These are phyloP conservation scores for Pulicaria dysenterica DNA, from an alignment of 129 eudicot genomes.

Conservation along the genomic window DNA sequence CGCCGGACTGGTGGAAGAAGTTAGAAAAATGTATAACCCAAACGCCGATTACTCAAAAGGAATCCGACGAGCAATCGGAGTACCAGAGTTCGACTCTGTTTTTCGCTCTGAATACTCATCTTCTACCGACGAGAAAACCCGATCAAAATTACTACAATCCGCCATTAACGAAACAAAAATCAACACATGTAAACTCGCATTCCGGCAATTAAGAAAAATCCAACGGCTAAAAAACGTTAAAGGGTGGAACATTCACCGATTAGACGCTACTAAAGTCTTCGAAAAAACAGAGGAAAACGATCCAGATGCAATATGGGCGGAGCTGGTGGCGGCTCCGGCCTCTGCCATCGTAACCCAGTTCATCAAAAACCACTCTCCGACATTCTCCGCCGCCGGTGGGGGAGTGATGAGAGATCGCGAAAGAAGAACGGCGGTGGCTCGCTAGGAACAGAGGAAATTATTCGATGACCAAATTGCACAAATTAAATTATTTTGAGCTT, in stretches of 20 bases:
- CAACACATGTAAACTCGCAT: constrained; percentile 62
- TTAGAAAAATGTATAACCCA: constrained; percentile 44
- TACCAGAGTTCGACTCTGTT: constrained; percentile 66
- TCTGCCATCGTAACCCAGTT: constrained; percentile 40
- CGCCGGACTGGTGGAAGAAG: constrained; percentile 71
- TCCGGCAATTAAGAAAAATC: constrained; percentile 62
- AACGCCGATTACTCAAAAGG: constrained; percentile 67
- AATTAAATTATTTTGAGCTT: constrained; percentile 11
- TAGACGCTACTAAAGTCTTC: constrained; percentile 79
- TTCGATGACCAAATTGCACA: constrained; percentile 31
- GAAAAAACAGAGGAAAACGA: constrained; percentile 34
- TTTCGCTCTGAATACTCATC: constrained; percentile 50
- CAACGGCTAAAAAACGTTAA: constrained; percentile 46
- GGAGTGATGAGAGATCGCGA: constrained; percentile 5
- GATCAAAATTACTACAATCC: constrained; percentile 38
- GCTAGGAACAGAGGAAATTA: constrained; percentile 7
- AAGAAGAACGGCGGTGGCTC: constrained; percentile 38
- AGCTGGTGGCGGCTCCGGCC: constrained; percentile 50
- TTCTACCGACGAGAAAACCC: constrained; percentile 29
- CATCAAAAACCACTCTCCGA: constrained; percentile 24
- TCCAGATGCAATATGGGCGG: constrained; percentile 52
- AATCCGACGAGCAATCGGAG: constrained; percentile 70
- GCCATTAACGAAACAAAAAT: constrained; percentile 60
- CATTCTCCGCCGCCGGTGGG: not conserved
- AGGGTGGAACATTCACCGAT: constrained; percentile 71